Conservation (phyloP, 371 early-diverging fungal genomes). For the Syncephalastrum racemosum region DNA sequence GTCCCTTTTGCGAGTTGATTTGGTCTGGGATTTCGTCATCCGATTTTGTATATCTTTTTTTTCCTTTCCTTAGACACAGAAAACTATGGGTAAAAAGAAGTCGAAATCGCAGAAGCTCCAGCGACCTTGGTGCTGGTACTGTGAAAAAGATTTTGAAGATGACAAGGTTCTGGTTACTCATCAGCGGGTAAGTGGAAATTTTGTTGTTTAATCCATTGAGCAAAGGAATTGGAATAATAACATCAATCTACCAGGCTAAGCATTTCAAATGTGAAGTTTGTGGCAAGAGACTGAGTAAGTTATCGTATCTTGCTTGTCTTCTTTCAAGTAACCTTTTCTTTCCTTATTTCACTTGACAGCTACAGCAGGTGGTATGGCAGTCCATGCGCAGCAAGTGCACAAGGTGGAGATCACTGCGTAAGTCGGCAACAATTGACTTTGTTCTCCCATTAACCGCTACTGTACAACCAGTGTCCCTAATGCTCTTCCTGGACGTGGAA, state of each 20-base stretch:
- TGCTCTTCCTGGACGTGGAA: conserved; percentile 84
- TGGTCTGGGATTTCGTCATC: too few species aligned
- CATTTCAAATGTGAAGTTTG: conserved; percentile 92
- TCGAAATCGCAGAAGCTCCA: conserved; percentile 25
- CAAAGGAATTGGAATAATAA: not conserved
- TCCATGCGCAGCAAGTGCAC: conserved; percentile 92
- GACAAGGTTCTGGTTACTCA: conserved; percentile 92
- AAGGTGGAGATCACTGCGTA: conserved; percentile 82
- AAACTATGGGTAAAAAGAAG: conserved; percentile 46
- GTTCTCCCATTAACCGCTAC: not conserved
- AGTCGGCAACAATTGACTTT: conserved; percentile 14
- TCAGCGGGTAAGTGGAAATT: conserved; percentile 57
- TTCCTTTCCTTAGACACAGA: not conserved
- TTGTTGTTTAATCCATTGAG: not conserved
- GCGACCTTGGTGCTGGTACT: conserved; percentile 79
- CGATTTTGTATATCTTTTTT: too few species aligned
- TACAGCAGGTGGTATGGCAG: conserved; percentile 89
- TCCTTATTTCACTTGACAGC: conserved; percentile 14
- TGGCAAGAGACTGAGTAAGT: conserved; percentile 75
- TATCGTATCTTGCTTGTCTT: not conserved
- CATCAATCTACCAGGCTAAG: conserved; percentile 56
- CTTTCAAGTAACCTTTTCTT: not conserved
- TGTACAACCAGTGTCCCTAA: conserved; percentile 72
- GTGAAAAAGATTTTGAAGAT: conserved; percentile 95
- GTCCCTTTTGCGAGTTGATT: too few species aligned